A percentile compares a stretch with the other conserved stretches of the same genome.
These are phyloP conservation scores for Fusarium cyanostomum DNA, from an alignment of 2,329 filamentous ascomycete genomes.

Conservation along the genomic window DNA sequence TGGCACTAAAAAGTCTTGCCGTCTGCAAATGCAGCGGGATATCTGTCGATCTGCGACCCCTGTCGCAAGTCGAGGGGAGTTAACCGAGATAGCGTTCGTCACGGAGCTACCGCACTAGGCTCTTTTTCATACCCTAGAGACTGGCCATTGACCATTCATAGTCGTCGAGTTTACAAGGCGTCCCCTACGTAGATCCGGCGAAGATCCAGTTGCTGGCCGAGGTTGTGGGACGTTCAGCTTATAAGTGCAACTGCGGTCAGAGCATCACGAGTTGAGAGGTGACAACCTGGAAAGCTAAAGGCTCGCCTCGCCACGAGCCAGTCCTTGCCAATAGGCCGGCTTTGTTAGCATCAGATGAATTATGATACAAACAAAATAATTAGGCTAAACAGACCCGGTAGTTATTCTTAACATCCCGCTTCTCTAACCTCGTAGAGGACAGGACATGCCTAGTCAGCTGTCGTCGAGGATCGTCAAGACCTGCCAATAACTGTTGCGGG, in stretches of 20 bases:
- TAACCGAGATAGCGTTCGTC: constrained; percentile 18
- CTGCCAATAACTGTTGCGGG: too few species aligned
- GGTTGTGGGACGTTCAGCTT: background rate
- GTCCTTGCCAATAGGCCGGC: background rate
- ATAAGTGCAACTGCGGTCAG: too few species aligned
- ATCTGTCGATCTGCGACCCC: constrained; percentile 20
- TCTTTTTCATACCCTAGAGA: constrained; percentile 2
- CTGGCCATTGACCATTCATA: constrained; percentile 7
- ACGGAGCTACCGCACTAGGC: background rate
- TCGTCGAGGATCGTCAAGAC: background rate
- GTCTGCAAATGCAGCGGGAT: constrained; percentile 13
- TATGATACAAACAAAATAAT: too few species aligned
- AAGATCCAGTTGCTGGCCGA: background rate
- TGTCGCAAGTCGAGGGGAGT: constrained; percentile 2
- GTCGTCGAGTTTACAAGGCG: background rate
- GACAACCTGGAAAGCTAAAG: constrained; percentile 1
- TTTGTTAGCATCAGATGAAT: background rate
- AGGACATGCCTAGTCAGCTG: background rate
- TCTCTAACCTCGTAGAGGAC: background rate
- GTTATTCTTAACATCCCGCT: background rate
- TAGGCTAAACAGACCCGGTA: background rate
- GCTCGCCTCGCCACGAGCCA: background rate
- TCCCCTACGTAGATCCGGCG: background rate
- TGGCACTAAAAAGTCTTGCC: constrained; percentile 6
- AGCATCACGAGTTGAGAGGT: constrained; percentile 6